Conservation (phyloP, 306 rosid genomes). For the Cucurbita maxima region DNA sequence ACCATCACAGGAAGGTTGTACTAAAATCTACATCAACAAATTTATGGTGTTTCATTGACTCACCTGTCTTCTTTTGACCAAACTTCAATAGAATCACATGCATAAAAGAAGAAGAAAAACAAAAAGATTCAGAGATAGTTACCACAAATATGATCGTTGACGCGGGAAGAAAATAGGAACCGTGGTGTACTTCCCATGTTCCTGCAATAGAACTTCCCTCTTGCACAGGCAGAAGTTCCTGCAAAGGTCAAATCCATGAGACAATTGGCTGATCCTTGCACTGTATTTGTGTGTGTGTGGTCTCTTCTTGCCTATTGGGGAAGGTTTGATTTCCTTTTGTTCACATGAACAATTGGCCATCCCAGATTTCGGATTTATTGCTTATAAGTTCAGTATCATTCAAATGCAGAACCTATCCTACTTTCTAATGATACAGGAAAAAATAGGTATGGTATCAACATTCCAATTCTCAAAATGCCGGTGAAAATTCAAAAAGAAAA, state of each 20-base stretch:
- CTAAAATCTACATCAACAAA: background rate
- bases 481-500: background rate
- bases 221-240: constrained; percentile 88
- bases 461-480: background rate
- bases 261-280: background rate
- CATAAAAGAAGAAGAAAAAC: background rate
- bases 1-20: background rate
- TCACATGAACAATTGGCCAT: background rate
- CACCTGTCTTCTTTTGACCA: background rate
- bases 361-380: background rate
- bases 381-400: background rate
- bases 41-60: background rate
- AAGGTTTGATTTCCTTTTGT: background rate
- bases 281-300: background rate
- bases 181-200: constrained; percentile 74
- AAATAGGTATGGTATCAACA: background rate
- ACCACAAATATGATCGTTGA: constrained; percentile 81
- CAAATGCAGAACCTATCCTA: background rate
- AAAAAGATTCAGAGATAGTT: constrained; percentile 5
- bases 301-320: background rate
- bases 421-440: background rate
- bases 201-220: constrained; percentile 60
- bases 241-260: constrained; percentile 13
- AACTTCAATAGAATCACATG: background rate
- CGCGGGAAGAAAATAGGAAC: constrained; percentile 63